These are phyloP conservation scores for Trichoderma pleuroti DNA, from an alignment of 2,329 filamentous ascomycete species.

Conservation along the genomic window DNA sequence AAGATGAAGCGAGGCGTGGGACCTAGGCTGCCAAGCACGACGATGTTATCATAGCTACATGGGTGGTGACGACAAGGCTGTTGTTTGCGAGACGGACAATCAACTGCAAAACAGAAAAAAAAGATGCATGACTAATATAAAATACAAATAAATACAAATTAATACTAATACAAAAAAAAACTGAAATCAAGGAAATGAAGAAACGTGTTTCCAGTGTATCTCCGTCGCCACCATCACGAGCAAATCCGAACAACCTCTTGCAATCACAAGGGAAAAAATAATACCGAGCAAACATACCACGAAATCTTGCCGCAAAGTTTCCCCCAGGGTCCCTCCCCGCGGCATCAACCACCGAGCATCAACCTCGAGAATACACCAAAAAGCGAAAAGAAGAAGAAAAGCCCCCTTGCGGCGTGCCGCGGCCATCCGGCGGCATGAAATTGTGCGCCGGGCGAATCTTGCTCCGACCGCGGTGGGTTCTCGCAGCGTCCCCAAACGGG, in stretches of 20 bases:
- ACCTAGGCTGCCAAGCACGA: not conserved
- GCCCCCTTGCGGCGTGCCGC: not conserved
- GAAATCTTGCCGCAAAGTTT: not conserved
- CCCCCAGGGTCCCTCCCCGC: not conserved
- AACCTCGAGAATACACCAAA: not conserved
- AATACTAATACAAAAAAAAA: not conserved
- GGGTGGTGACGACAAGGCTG: not conserved
- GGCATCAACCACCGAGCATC: not conserved
- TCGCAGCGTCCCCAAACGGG: not conserved
- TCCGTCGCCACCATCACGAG: not conserved
- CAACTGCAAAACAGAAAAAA: not conserved
- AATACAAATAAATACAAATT: not conserved
- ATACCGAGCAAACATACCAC: not conserved
- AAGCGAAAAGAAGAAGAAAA: not conserved
- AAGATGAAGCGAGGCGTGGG: not conserved
- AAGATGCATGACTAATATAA: not conserved
- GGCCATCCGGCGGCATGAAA: conserved; percentile 11
- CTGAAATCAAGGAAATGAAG: not conserved
- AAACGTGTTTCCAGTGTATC: not conserved
- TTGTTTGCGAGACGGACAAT: not conserved
- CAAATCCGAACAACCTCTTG: not conserved
- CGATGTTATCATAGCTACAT: not conserved
- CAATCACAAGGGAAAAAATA: not conserved
- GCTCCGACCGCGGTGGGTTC: not conserved
- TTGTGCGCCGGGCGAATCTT: conserved; percentile 18